Base-by-base conservation (phyloP, 257 asterid species). In the Nicotiana tomentosiformis region DNA sequence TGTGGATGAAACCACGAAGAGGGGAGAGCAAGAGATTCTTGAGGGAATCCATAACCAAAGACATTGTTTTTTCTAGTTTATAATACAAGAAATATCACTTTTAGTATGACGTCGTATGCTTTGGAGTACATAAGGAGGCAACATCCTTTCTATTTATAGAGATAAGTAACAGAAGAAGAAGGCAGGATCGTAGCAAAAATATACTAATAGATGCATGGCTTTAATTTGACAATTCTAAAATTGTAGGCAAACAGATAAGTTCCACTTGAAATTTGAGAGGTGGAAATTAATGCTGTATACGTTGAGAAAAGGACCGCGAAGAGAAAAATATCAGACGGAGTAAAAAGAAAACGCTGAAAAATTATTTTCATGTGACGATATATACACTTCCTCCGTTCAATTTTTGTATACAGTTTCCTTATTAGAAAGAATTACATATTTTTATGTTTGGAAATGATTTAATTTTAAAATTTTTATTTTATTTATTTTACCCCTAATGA, bases 1-100 rank as follows among this genome's bases (percentile, higher is more conserved):
- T 86, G 70, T 90, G 93, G 78, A 92, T 82, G 83, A 89, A 72
- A 20, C 46, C 26, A 43, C 69, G 84, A 0, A 91, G 85, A 67
- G 93, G 91, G 17, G 84, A 70, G 37, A 87, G 66, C 29, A 90
- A 51, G 9, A 90, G 23, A 83, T 85, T 30, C 56, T 32, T 87
- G 9, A 92, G 66, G 33, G 83, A 61, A 8, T 83, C 69, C 87
- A 90, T 87, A 61, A 29, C 26, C 18, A 62, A 60, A 18, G 83
- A 37, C 77, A 80, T 39, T n/a, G 35, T 72, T 17, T 67, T 10
- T 18, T 7, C 29, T 35, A 12, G 14, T 49, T 49, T 49, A 12
- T 9, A 49, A 12, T 49, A 8, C 53, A 3, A 33, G 26, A 66
- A 66, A 32, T 66, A 29, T 5, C 72, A 30, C 72, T 66, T 64